phyloP scores from a whole-genome alignment of 2,329 filamentous ascomycete genomes.

The Calonectria naviculata region DNA sequence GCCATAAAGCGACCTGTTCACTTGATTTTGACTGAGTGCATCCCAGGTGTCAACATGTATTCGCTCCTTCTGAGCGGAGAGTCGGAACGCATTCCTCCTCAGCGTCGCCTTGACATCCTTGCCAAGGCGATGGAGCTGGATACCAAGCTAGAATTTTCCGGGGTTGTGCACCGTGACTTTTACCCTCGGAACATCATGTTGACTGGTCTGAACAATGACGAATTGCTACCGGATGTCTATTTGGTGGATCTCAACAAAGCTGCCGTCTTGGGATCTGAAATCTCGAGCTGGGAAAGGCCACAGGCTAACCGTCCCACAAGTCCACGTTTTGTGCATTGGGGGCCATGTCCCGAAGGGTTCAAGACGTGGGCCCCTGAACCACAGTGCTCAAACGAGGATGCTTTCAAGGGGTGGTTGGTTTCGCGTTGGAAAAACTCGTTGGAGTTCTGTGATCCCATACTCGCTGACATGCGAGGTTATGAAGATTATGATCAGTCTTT shows the following conservation, averaged over 20 bases:
- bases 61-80: not conserved
- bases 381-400: not conserved
- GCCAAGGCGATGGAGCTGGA: not conserved
- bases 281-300: not conserved
- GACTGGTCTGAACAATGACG: not conserved
- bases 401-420: not conserved
- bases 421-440: not conserved
- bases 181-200: not conserved
- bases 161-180: not conserved
- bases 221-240: not conserved
- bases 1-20: not conserved
- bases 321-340: not conserved
- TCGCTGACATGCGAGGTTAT: no score
- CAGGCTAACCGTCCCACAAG: not conserved
- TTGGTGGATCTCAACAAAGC: not conserved
- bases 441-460: not conserved
- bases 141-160: not conserved
- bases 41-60: not conserved
- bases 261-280: not conserved
- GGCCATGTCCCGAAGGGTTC: not conserved
- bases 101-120: not conserved
- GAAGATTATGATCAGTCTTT: no score
- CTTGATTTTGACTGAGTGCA: not conserved
- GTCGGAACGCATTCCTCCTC: not conserved
- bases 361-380: not conserved